Base-by-base conservation (phyloP, 768 basidiomycete species). In the Agaricus subrufescens region DNA sequence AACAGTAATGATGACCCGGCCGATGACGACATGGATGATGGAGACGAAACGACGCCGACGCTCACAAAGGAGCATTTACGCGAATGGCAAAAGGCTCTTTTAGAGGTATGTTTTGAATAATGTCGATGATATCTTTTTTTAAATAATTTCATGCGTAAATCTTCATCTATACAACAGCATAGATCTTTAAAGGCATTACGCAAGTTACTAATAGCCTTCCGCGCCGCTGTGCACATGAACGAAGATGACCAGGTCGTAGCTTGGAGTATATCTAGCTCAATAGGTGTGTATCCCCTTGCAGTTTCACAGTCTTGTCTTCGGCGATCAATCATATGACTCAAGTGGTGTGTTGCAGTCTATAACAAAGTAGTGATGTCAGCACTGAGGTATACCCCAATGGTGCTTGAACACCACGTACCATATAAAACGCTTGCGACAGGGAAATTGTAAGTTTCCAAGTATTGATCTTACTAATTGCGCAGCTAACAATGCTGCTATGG, bases 361-460 rank as follows among this genome's bases (percentile, higher is more conserved):
- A 88, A 87, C 75, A 97, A 98, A 73, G 79, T 98, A 23, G 77
- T 99, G 44, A 82, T 82, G 10, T 96, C 95, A 0, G 74, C 94
- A 1, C 76, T 99, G 27, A 85, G 84, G 65, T 99, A 91, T 71
- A 95, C 95, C 0, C 95, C 97, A 2, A 79, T 98, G 40, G 80
- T 98, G 7, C 79, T 99, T 15, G 79, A 82, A 48, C 86, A 95
- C 64, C 95, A 98, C 62, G 76, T 90, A 37, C 95, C 96, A 0
- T 93, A 85, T 74, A 96, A 94, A 73, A 85, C 81, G 1, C 77
- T 87, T 26, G 66, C 85, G 1, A 85, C 85, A 62, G 97, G 95
- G 51, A 91, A 88, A 80, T 87, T 89, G 95, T 96, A 65, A 48
- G 91, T 77, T 37, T 37, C 5, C 27, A 10, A 43, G 31, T 15